Evolutionary conservation across 1,284 basidiomycete genomes (phyloP), one percentile per base, ranked within the genome.

Genomic region (Tilletia walkeri): DNA sequence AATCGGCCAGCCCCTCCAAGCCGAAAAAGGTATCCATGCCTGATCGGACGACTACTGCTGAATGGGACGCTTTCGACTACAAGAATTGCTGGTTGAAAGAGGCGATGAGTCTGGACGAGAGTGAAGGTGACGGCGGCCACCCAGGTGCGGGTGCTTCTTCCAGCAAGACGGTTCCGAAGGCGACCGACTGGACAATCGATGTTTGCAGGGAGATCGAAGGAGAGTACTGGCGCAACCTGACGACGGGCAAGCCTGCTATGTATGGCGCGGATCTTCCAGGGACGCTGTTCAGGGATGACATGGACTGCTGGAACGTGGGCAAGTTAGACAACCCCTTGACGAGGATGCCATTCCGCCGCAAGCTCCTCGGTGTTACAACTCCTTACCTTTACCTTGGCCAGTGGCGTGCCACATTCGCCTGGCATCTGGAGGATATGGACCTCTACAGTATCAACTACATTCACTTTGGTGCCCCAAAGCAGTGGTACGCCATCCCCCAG

Each of bases 361-460:
- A 84, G 69, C 86, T 99, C 36, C 95, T 95, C 0, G 95, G 95
- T 38, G 95, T 99, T 67, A 99, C 98, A 81, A 92, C 94, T 1
- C 95, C 95, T 0, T 99, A 99, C 84, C 88, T 99, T 3, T 99
- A 99, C 85, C 98, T 96, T 84, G 95, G 95, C 75, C 97, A 97
- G 94, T 99, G 95, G 95, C 88, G 94, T 67, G 95, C 96, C 16
- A 95, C 94, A 0, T 84, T 99, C 84, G 94, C 95, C 0, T 99
- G 96, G 96, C 95, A 99, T 79, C 95, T 99, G 65, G 95, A 99
- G 79, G 89, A 88, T 75, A 86, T 86, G 77, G 95, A 98, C 82
- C 87, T 99, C 2, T 96, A 95, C 85, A 95, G 93, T 69, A 99
- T 99, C 86, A 99, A 98, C 84, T 98, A 96, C 82, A 94, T 99